These are phyloP conservation scores for Tephrocybe sp. DNA, from an alignment of 768 basidiomycete species.

Conservation along the genomic window DNA sequence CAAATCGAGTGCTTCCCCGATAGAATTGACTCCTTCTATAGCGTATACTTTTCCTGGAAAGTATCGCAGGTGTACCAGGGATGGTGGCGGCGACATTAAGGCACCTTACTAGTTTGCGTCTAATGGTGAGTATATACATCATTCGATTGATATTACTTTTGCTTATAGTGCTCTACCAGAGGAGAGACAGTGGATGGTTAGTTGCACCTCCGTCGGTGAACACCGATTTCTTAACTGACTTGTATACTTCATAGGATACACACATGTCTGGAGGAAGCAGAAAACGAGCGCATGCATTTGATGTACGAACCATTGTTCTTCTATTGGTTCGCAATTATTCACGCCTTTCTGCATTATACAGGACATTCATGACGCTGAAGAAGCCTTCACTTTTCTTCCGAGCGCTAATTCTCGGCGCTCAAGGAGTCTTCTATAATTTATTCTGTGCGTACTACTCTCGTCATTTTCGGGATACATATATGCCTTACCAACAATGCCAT, in stretches of 20 bases:
- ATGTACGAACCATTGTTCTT: conserved; percentile 47
- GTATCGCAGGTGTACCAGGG: conserved; percentile 91
- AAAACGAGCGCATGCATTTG: conserved; percentile 96
- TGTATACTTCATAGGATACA: conserved; percentile 84
- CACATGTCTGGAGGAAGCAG: conserved; percentile 89
- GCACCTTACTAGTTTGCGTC: conserved; percentile 83
- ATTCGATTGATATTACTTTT: not conserved
- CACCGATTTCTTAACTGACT: conserved; percentile 2
- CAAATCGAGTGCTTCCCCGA: not conserved
- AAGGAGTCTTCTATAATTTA: conserved; percentile 87
- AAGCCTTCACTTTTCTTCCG: conserved; percentile 82
- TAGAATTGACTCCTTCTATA: conserved; percentile 16
- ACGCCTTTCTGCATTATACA: conserved; percentile 22
- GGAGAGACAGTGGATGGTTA: conserved; percentile 51
- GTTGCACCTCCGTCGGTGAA: conserved; percentile 13
- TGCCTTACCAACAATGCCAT: conserved; percentile 12
- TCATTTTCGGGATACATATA: conserved; percentile 11
- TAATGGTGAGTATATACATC: conserved; percentile 58
- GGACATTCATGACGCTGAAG: conserved; percentile 94
- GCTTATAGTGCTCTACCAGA: conserved; percentile 27
- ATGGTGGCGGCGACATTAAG: conserved; percentile 91
- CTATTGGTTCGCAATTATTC: not conserved
- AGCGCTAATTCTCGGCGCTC: conserved; percentile 79
- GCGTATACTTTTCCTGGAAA: conserved; percentile 71
- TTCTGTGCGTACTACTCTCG: conserved; percentile 58